These are phyloP conservation scores for Colletotrichum lindemuthianum DNA, from an alignment of 2,329 filamentous ascomycete genomes.

Conservation along the genomic window DNA sequence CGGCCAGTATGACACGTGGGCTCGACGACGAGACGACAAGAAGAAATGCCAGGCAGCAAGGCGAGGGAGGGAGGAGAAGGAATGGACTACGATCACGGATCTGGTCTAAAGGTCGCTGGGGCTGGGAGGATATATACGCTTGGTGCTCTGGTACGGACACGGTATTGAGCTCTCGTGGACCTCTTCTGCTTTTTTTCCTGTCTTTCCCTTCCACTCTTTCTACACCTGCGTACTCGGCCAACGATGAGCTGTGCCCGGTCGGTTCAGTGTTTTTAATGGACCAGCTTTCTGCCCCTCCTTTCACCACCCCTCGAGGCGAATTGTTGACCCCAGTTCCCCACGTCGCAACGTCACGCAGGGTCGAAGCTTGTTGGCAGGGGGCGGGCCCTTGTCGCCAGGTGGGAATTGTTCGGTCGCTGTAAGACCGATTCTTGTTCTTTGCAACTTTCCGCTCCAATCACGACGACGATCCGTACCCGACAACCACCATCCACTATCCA, in stretches of 20 bases:
- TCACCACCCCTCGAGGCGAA: constrained; percentile 26
- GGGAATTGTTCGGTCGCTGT: constrained; percentile 37
- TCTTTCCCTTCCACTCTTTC: neutral
- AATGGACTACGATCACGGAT: neutral
- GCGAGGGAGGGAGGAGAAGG: constrained; percentile 1
- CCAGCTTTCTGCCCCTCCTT: constrained; percentile 19
- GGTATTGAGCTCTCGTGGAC: constrained; percentile 1
- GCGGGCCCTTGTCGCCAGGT: constrained; percentile 30
- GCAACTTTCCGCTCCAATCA: constrained; percentile 35
- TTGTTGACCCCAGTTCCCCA: constrained; percentile 34
- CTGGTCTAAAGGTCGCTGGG: constrained; percentile 8
- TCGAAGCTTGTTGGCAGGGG: constrained; percentile 37
- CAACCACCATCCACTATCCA: constrained; percentile 8
- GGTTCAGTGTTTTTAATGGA: constrained; percentile 19
- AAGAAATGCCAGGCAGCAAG: constrained; percentile 1
- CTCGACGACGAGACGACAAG: constrained; percentile 12
- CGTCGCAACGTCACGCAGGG: constrained; percentile 37
- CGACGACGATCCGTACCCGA: constrained; percentile 29
- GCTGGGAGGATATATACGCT: constrained; percentile 27
- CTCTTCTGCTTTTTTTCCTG: neutral
- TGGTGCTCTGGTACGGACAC: too few relatives aligned
- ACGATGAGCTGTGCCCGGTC: constrained; percentile 9
- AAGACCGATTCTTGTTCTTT: constrained; percentile 36
- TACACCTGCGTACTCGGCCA: constrained; percentile 1
- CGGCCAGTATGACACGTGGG: constrained; percentile 17